Evolutionary conservation across 2,329 filamentous ascomycete genomes (phyloP).

Genomic region (Beauveria pseudobassiana): DNA sequence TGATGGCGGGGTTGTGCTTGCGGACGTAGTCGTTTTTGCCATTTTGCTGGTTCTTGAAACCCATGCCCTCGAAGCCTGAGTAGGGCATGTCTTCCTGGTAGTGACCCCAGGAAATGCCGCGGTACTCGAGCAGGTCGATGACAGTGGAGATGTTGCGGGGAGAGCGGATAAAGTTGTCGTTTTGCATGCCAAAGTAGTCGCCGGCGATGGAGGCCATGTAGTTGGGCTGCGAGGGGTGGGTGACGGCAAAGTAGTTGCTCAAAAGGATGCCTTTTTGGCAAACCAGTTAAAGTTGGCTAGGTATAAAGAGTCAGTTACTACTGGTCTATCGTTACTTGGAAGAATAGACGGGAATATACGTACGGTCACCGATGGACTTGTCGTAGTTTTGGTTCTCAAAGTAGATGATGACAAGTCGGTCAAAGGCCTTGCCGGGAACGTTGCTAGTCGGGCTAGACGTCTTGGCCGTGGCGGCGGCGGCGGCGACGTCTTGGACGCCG

Average conservation of each 20-base stretch:
- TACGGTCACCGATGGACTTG: constrained; percentile 55
- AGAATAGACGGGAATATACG: constrained; percentile 19
- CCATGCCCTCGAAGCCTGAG: constrained; percentile 60
- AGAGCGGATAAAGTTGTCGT: constrained; percentile 56
- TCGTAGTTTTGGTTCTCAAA: constrained; percentile 69
- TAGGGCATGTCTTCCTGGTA: constrained; percentile 77
- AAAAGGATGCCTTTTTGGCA: constrained; percentile 24
- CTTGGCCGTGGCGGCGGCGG: constrained; percentile 52
- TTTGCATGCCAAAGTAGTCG: constrained; percentile 66
- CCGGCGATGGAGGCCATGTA: constrained; percentile 62
- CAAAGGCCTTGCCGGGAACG: constrained; percentile 64
- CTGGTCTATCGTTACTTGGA: not conserved
- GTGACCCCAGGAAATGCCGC: constrained; percentile 58
- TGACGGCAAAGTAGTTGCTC: constrained; percentile 46
- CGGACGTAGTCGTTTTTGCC: constrained; percentile 70
- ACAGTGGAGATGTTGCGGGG: constrained; percentile 57
- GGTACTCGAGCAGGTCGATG: constrained; percentile 60
- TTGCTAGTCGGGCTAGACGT: constrained; percentile 53
- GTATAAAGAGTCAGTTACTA: not conserved
- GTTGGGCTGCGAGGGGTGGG: constrained; percentile 70
- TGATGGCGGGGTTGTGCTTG: constrained; percentile 66
- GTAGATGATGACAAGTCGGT: constrained; percentile 67
- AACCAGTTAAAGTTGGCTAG: constrained; percentile 23
- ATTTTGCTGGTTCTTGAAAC: constrained; percentile 57
- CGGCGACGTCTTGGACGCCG: constrained; percentile 39